Conservation (phyloP, 2,329 filamentous ascomycete species). For the Verticillium zaregamsianum region DNA sequence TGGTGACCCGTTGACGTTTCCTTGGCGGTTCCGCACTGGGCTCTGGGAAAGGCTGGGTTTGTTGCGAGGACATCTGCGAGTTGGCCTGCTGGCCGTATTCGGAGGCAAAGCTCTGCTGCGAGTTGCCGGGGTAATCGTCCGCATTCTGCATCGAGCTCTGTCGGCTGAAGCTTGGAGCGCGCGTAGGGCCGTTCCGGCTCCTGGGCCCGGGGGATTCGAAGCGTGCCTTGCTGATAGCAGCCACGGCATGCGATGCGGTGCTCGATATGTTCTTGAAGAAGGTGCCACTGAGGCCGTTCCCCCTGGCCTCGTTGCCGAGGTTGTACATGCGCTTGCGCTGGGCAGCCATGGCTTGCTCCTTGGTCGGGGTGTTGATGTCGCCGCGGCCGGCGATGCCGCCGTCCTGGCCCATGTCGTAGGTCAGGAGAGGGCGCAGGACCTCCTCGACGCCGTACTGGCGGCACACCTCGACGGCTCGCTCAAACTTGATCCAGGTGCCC, state of each 20-base stretch:
- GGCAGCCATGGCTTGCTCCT: slow-evolving; percentile 97
- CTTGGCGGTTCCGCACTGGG: slow-evolving; percentile 65
- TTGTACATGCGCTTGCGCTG: slow-evolving; percentile 91
- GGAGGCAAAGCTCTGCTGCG: slow-evolving; percentile 78
- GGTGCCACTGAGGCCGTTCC: slow-evolving; percentile 68
- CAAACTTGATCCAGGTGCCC: slow-evolving; percentile 96
- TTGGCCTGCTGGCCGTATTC: slow-evolving; percentile 73
- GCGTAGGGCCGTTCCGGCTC: slow-evolving; percentile 57
- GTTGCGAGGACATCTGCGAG: slow-evolving; percentile 64
- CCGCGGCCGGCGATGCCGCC: slow-evolving; percentile 68
- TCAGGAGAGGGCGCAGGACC: slow-evolving; percentile 66
- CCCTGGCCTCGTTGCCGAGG: slow-evolving; percentile 62
- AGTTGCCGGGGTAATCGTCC: slow-evolving; percentile 65
- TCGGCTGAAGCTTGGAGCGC: slow-evolving; percentile 66
- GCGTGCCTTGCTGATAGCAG: slow-evolving; percentile 92
- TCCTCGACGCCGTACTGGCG: slow-evolving; percentile 76
- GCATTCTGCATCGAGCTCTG: slow-evolving; percentile 60
- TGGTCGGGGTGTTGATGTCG: slow-evolving; percentile 88
- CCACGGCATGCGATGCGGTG: slow-evolving; percentile 88
- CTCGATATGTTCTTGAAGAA: slow-evolving; percentile 97
- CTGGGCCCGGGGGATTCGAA: slow-evolving; percentile 82
- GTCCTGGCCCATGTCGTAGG: slow-evolving; percentile 76
- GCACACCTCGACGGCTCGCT: slow-evolving; percentile 88
- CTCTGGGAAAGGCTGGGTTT: slow-evolving; percentile 17
- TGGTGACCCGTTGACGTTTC: slow-evolving; percentile 64